Base-by-base conservation (phyloP, 2,329 filamentous ascomycete genomes). In the Diaporthe australafricana region DNA sequence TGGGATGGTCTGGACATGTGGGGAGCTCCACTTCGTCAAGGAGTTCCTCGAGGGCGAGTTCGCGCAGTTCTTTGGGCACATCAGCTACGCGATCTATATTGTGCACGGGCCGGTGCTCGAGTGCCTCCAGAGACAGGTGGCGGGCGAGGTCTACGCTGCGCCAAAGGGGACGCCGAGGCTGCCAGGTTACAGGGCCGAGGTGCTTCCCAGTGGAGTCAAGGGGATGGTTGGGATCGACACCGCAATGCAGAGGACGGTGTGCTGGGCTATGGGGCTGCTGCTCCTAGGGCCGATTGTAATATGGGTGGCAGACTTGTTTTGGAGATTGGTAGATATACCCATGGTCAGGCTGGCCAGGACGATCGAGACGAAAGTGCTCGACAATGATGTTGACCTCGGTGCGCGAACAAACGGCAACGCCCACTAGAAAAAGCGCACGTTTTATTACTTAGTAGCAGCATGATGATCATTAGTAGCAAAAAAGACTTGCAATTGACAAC, bases 241-340 rank as follows among this genome's bases (percentile, higher is more conserved):
- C 2, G 74, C 77, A 3, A 70, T 74, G 22, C 78, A 81, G 62
- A 77, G 79, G 16, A 78, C 79, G 6, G 32, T 81, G 12, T 75
- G 80, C 22, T 82, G 86, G 78, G 60, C 82, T 6, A 30, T 83
- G 3, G 84, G 84, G n/a, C 76, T 86, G 20, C 74, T 78, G 17
- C 63, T 81, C 5, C 65, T 83, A 2, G 78, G 77, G 5, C 76
- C 81, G 4, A 70, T 82, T 2, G 81, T 86, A 0, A 81, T 91
- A 7, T 91, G 88, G 84, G 82, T 84, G 6, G 86, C 87, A 1
- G 89, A 91, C 78, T 70, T 91, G 4, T 91, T 90, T 76, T 90
- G 88, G 87, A 83, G 88, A 35, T 79, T 80, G 1, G 83, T 91
- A 7, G 90, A 91, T 83, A 85, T 77, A 81, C 79, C 77, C 14